A percentile compares a stretch with the other conserved stretches of the same genome.
These are phyloP conservation scores for Stellera chamaejasme DNA, from an alignment of 345 rosid species.

Conservation along the genomic window DNA sequence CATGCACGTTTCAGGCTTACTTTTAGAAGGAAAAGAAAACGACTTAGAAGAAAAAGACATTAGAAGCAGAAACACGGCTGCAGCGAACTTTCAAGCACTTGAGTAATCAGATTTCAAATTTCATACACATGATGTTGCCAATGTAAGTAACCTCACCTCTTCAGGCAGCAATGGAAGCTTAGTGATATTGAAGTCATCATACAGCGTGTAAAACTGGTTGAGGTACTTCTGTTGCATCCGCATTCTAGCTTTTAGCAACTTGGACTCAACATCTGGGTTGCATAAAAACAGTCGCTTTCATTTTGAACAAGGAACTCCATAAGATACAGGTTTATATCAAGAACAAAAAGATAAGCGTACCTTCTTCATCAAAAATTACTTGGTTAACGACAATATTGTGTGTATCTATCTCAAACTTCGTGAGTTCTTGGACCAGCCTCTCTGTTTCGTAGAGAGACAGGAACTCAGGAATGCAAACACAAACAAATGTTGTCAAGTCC, in stretches of 20 bases:
- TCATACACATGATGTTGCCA: too few species aligned
- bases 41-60: too few species aligned
- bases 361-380: slow-evolving; percentile 87
- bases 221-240: slow-evolving; percentile 96
- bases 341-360: slow-evolving; percentile 20
- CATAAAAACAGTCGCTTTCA: slow-evolving; percentile 8
- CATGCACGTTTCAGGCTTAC: too few species aligned
- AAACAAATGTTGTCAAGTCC: slow-evolving; percentile 95
- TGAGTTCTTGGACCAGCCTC: slow-evolving; percentile 96
- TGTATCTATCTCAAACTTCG: slow-evolving; percentile 96
- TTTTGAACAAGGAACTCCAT: slow-evolving; percentile 4
- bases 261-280: slow-evolving; percentile 66
- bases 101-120: too few species aligned
- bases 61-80: too few species aligned
- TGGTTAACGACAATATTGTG: slow-evolving; percentile 96
- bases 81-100: too few species aligned
- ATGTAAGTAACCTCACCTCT: slow-evolving; percentile 45
- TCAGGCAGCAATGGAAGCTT: slow-evolving; percentile 92
- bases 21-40: too few species aligned
- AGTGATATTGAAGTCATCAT: slow-evolving; percentile 94
- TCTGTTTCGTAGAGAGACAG: slow-evolving; percentile 97
- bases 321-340: background rate
- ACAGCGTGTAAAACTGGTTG: slow-evolving; percentile 95
- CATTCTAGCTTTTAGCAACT: slow-evolving; percentile 92
- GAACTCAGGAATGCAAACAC: slow-evolving; percentile 99